Evolutionary conservation across 345 rosid species (phyloP), one percentile per base, ranked within the genome.

Genomic region (Ricinus communis): DNA sequence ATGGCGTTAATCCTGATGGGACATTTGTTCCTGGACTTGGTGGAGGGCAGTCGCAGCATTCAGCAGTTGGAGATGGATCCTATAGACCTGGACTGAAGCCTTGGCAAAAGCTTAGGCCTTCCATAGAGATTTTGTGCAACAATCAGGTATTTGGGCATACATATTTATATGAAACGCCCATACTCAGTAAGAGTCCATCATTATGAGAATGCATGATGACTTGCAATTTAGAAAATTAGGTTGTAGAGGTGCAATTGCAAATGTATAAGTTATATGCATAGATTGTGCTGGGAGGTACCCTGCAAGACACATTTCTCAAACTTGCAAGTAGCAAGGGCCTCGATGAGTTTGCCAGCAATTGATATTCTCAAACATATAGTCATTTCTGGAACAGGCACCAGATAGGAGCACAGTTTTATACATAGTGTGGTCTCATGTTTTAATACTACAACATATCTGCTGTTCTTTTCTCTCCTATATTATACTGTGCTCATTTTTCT

Each of bases 121-220:
- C 89, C 65, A 82, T 96, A 51, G 99, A 96, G 86, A 91, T 96
- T 77, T 81, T 88, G 77, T 96, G 99, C 85, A 93, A 93, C 81
- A 96, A 93, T 82, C 98, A 93, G 97, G 99, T 73, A 81, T 85
- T 82, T 31, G 59, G 52, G 36, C 57, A n/a, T 41, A 5, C 41
- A 13, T 45, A 10, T 70, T 46, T 61, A 21, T 4, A 16, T 2
- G 11, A 16, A 62, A 52, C 59, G 45, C 57, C 65, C 40, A 65
- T 19, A 18, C 27, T 43, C 7, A 43, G 7, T 11, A 25, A 49
- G 36, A 46, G 5, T 36, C 9, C 40, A 13, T 27, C 15, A 46
- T 14, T 30, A 12, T 16, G 40, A 64, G 36, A 43, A 11, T 43
- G 8, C 4, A 43, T 43, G 14, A 11, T 12, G 47, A 43, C 15